Conservation (phyloP, 2,329 filamentous ascomycete genomes). For the Paramyrothecium roridum region DNA sequence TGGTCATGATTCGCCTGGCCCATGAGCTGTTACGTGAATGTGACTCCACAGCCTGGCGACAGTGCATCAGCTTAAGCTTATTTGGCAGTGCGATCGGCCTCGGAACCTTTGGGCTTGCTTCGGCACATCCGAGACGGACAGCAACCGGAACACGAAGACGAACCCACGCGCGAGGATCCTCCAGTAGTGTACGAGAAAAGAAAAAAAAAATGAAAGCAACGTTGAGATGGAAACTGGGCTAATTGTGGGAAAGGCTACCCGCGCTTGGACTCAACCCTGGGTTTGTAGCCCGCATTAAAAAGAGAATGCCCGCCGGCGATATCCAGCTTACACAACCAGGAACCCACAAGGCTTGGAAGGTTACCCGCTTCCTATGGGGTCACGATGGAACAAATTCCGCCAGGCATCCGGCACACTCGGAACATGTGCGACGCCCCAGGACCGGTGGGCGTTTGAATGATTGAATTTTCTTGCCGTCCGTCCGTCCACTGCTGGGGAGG, state of each 20-base stretch:
- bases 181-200: too few species aligned
- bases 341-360: background rate
- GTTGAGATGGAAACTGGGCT: too few species aligned
- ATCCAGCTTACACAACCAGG: background rate
- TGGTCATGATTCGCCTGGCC: background rate
- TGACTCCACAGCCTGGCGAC: background rate
- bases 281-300: too few species aligned
- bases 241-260: too few species aligned
- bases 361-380: background rate
- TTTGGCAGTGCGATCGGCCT: background rate
- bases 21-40: background rate
- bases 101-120: background rate
- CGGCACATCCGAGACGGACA: background rate
- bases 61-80: background rate
- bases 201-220: too few species aligned
- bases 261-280: too few species aligned
- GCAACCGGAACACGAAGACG: background rate
- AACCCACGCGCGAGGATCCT: background rate
- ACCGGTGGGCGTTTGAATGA: background rate
- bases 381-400: background rate
- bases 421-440: background rate
- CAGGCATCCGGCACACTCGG: background rate
- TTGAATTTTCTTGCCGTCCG: too few species aligned
- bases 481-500: too few species aligned
- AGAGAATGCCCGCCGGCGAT: too few species aligned